Evolutionary conservation across 176 grass and related monocot genomes (phyloP).

Genomic region (Rhynchospora tenuis): DNA sequence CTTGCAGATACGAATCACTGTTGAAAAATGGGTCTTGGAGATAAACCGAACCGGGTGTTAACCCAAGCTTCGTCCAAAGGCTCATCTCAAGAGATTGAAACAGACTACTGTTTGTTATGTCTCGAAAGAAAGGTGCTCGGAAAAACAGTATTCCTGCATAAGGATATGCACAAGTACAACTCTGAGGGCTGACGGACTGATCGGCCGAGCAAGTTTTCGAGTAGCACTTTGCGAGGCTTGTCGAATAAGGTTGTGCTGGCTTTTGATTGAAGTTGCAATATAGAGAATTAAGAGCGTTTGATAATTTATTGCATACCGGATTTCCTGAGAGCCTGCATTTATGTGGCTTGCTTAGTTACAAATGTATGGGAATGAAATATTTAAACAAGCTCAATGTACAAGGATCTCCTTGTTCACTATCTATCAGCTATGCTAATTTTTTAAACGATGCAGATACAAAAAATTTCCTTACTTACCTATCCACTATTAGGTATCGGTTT

Average conservation of each 20-base stretch:
- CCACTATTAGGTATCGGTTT: background rate
- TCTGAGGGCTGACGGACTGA: slow-evolving; percentile 80
- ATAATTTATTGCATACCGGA: slow-evolving; percentile 41
- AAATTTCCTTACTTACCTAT: background rate
- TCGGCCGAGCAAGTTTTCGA: slow-evolving; percentile 33
- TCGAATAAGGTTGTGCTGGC: slow-evolving; percentile 42
- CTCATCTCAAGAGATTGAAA: slow-evolving; percentile 72
- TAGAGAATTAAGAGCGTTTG: slow-evolving; percentile 17
- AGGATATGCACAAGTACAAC: slow-evolving; percentile 79
- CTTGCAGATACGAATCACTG: slow-evolving; percentile 47
- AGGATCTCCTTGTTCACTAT: too few relatives aligned
- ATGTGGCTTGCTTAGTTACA: background rate
- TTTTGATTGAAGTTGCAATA: slow-evolving; percentile 50
- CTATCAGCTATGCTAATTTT: background rate
- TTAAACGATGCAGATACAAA: background rate
- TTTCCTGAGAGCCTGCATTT: slow-evolving; percentile 73
- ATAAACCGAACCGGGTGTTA: slow-evolving; percentile 68
- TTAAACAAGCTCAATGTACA: background rate
- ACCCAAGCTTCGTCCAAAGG: slow-evolving; percentile 55
- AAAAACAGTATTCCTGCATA: slow-evolving; percentile 73
- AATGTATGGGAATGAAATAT: background rate
- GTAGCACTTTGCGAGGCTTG: slow-evolving; percentile 57
- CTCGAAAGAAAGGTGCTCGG: slow-evolving; percentile 54
- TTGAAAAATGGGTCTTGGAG: slow-evolving; percentile 71
- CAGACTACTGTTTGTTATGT: slow-evolving; percentile 54